Conservation (phyloP, 2,329 filamentous ascomycete species). For the Alternaria sp. region DNA sequence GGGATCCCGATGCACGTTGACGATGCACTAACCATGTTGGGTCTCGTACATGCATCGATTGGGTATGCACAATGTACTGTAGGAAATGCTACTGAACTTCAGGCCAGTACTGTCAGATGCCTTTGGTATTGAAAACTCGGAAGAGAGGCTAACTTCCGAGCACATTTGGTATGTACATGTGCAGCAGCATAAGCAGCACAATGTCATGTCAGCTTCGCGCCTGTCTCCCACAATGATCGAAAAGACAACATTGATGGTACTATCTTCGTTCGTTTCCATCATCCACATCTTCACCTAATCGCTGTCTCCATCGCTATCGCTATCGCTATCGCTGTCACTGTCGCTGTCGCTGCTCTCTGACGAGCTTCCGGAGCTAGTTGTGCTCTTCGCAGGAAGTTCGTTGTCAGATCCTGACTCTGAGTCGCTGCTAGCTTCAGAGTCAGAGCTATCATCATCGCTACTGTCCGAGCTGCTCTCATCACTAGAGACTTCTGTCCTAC, state of each 20-base stretch:
- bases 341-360: constrained; percentile 27
- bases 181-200: not conserved
- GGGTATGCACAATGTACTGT: not conserved
- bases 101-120: not conserved
- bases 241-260: not conserved
- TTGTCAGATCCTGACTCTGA: not conserved
- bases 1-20: constrained; percentile 9
- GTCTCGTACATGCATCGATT: constrained; percentile 4
- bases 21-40: constrained; percentile 9
- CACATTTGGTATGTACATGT: not conserved
- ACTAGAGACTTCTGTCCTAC: constrained; percentile 38
- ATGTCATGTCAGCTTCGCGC: not conserved
- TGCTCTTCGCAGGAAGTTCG: constrained; percentile 9
- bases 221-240: not conserved
- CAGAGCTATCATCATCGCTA: constrained; percentile 36
- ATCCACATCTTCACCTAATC: not conserved
- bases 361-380: constrained; percentile 16
- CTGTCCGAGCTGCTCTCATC: constrained; percentile 47
- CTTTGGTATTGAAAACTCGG: not conserved
- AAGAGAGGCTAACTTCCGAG: not conserved
- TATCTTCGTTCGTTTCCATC: not conserved
- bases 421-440: constrained; percentile 2
- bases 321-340: constrained; percentile 14
- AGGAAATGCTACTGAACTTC: not conserved
- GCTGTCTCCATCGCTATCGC: constrained; percentile 14